Conservation (phyloP, 2,329 filamentous ascomycete genomes). For the Trichocomaceae sp. region DNA sequence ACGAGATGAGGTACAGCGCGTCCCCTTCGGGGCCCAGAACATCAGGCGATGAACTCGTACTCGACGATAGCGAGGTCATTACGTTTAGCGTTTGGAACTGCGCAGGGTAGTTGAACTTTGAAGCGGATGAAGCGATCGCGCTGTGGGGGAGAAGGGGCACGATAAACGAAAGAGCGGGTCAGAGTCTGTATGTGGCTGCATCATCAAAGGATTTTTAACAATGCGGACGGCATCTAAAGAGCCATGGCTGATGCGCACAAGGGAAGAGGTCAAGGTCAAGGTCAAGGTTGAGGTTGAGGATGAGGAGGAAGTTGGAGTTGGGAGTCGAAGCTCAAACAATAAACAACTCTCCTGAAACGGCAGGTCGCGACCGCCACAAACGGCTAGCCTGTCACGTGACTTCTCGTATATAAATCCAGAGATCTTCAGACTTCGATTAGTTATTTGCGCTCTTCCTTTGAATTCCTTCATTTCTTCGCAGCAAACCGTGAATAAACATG, state of each 20-base stretch:
- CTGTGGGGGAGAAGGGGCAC: background rate
- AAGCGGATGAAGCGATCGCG: constrained; percentile 11
- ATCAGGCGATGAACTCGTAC: constrained; percentile 37
- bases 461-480: too few relatives aligned
- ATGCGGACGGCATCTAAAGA: too few relatives aligned
- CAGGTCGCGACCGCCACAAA: constrained; percentile 16
- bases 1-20: constrained; percentile 37
- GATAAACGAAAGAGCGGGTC: background rate
- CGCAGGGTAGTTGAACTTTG: too few relatives aligned
- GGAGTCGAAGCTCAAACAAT: constrained; percentile 16
- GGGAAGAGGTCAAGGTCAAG: too few relatives aligned
- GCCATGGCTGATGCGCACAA: too few relatives aligned
- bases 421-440: too few relatives aligned
- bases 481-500: too few relatives aligned
- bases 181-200: background rate
- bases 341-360: constrained; percentile 35
- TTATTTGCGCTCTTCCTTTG: too few relatives aligned
- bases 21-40: constrained; percentile 38
- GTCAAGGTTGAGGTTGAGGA: too few relatives aligned
- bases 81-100: background rate
- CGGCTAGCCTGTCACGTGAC: constrained; percentile 7
- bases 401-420: too few relatives aligned
- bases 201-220: background rate
- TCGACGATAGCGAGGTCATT: constrained; percentile 26
- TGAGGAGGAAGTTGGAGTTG: too few relatives aligned